Percentiles rank a stretch among this genome's conserved stretches.
Conservation (phyloP, 176 grass and related monocot genomes). For the Lolium perenne region DNA sequence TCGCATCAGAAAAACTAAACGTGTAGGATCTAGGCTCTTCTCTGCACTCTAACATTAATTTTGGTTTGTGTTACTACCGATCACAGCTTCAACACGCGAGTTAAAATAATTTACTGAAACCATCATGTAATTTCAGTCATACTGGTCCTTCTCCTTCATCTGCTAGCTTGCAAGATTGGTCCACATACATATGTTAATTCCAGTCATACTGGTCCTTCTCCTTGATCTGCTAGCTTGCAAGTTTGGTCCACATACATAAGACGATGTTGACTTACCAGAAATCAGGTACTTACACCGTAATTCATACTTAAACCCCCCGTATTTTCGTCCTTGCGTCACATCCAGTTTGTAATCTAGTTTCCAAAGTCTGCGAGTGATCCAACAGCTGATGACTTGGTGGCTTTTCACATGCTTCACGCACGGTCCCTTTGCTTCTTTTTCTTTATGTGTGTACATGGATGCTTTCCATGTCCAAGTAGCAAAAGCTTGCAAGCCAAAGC, state of each 20-base stretch:
- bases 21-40: slow-evolving; percentile 12
- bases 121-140: neutral
- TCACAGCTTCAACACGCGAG: neutral
- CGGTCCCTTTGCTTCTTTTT: slow-evolving; percentile 26
- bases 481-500: slow-evolving; percentile 41
- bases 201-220: neutral
- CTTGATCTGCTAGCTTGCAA: slow-evolving; percentile 5
- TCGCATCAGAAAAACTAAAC: slow-evolving; percentile 28
- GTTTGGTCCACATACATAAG: neutral
- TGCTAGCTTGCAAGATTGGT: neutral
- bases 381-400: slow-evolving; percentile 34
- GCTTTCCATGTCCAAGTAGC: slow-evolving; percentile 36
- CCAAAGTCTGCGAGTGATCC: slow-evolving; percentile 41
- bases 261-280: slow-evolving; percentile 34
- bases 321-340: slow-evolving; percentile 39
- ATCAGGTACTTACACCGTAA: slow-evolving; percentile 18
- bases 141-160: neutral
- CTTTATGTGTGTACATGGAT: slow-evolving; percentile 5
- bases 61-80: slow-evolving; percentile 10
- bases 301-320: neutral
- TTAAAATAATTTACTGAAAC: neutral
- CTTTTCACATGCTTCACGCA: slow-evolving; percentile 62
- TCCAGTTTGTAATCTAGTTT: slow-evolving; percentile 45
- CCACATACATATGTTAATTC: neutral
- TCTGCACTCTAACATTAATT: neutral